Evolutionary conservation across 129 eudicot species (phyloP), one percentile per base, ranked within the genome.

Genomic region (Flaveria linearis): DNA sequence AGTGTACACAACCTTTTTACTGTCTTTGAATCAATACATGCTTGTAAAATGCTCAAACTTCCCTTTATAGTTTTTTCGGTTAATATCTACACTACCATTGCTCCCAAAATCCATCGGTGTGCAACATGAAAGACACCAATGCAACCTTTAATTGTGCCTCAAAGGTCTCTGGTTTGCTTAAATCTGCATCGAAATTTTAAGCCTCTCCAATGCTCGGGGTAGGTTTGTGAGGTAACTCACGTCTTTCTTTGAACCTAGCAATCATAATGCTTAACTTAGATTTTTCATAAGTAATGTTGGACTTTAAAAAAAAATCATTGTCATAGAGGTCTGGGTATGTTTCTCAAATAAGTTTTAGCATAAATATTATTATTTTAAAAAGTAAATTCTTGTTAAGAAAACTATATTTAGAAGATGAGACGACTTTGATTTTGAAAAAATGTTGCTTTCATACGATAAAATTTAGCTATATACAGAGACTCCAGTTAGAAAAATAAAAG

Each of bases 51-150:
- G 45, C 88, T 83, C 7, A 83, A 55, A 16, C 80, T 64, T 2
- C 69, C 88, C 33, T 62, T 57, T 7, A 84, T 43, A 0, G 81
- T 47, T 70, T 72, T 78, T 69, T 70, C 20, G 3, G 79, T 76
- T 22, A 70, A 11, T 46, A 57, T 75, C 82, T 56, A 52, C 79
- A 4, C 69, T 1, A 15, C 81, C 83, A 25, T 72, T 81, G 18
- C 66, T 80, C n/a, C 17, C 76, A 28, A 66, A 72, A 49, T 83
- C 80, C 9, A 80, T 60, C 4, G 85, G 42, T 85, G 88, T 8
- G 93, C 93, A 39, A 81, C 80, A 70, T 88, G 93, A 56, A 88
- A 88, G n/a, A 85, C 86, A n/a, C 93, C 90, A 18, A 17, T 50
- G 87, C 92, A 88, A 1, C 89, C 89, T 49, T 80, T 45, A 3